Evolutionary conservation across 345 rosid species (phyloP), one percentile per base, ranked within the genome.

Genomic region (Ceriops zippeliana): DNA sequence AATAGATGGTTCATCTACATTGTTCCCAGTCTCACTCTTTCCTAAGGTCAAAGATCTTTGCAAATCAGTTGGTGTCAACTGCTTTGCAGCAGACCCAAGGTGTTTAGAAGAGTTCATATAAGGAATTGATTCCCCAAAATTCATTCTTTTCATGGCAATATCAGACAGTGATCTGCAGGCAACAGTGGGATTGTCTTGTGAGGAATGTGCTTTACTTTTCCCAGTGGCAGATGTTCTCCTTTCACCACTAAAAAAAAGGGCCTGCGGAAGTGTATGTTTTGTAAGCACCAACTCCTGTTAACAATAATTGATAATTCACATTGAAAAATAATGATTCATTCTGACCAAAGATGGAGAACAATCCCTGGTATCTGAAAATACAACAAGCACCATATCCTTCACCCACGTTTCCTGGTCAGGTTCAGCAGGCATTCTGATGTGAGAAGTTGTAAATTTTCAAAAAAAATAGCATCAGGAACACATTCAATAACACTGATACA

Each of bases 321-420:
- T 27, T 66, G 57, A 58, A 62, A 69, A 62, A 62, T 27, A 58
- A 73, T 58, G 60, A 24, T 52, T 72, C 86, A 24, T 47, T 73
- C 87, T 85, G 76, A 91, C 97, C 96, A 95, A 78, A 67, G 89
- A 87, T 20, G 96, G 86, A 73, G 93, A 87, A 86, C 86, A 89
- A 69, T 88, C 87, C 75, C 81, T 80, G 58, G 99, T 95, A 79
- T 95, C 99, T 20, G 92, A 81, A 83, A 95, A 95, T 38, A 70
- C 70, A 75, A 80, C 76, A 74, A 95, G 93, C 79, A 88, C 96
- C 61, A 86, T 73, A 74, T 87, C 96, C 75, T 83, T 89, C 66
- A 95, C 83, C 97, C 99, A 91, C 62, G 52, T 78, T 85, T 95
- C 99, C 96, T 95, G 90, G 73, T 74, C 81, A 83, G 76, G 68